phyloP scores from a whole-genome alignment of 1,284 basidiomycete species.

The Grifola frondosa region DNA sequence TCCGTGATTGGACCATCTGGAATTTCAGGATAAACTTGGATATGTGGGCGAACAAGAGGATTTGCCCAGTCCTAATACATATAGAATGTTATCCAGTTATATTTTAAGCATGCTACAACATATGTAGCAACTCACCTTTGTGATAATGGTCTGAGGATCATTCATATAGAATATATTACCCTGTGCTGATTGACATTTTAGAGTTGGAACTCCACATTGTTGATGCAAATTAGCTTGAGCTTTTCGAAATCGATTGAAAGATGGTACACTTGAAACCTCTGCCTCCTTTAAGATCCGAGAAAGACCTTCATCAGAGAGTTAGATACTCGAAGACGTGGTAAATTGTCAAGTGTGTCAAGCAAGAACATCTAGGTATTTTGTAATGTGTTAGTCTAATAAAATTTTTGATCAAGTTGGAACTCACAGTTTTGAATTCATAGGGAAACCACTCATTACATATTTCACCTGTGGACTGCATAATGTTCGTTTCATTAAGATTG shows the following conservation, averaged over 20 bases:
- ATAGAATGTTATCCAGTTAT: not conserved
- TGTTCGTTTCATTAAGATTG: no score
- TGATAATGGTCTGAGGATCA: no score
- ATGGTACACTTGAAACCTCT: conserved; percentile 29
- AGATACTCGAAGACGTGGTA: conserved; percentile 24
- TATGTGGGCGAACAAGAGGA: conserved; percentile 12
- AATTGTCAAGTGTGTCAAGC: conserved; percentile 19
- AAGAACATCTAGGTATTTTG: conserved; percentile 9
- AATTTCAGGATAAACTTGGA: conserved; percentile 23
- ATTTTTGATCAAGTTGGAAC: no score
- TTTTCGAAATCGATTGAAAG: conserved; percentile 26
- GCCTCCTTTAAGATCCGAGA: conserved; percentile 28
- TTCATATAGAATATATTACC: no score
- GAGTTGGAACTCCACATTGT: conserved; percentile 21
- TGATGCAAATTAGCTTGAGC: conserved; percentile 23
- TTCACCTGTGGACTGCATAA: no score
- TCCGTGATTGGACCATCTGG: conserved; percentile 18
- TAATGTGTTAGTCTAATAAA: no score
- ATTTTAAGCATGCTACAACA: no score
- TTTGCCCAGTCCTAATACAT: conserved; percentile 18
- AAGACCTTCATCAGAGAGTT: conserved; percentile 28
- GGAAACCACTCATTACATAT: no score
- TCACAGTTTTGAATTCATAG: no score
- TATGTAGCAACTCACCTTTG: no score
- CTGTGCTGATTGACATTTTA: no score